Percentiles rank a stretch among this genome's conserved stretches.
Evolutionary conservation across 148 eudicot species (phyloP).

Genomic region (Camellia japonica): DNA sequence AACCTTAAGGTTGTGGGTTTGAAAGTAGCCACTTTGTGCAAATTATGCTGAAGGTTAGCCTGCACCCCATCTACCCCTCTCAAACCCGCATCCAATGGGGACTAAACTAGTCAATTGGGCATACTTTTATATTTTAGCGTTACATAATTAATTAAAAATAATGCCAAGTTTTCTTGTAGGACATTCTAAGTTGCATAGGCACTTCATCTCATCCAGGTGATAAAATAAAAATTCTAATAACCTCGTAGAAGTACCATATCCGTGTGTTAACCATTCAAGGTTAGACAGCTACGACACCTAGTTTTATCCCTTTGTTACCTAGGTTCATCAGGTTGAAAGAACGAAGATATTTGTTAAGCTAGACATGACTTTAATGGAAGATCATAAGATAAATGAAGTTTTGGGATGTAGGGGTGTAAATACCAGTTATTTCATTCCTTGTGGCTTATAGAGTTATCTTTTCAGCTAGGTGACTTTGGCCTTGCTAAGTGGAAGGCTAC

Average conservation of each 20-base stretch:
- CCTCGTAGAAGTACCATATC: no score
- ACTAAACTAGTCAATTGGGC: no score
- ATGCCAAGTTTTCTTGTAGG: background rate
- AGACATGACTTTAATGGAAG: background rate
- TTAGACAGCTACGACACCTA: no score
- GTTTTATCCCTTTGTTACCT: no score
- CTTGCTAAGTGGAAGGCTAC: slow-evolving; percentile 48
- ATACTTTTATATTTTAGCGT: background rate
- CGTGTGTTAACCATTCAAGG: no score
- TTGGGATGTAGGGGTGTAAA: background rate
- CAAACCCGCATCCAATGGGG: no score
- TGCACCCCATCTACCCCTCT: no score
- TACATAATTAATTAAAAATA: background rate
- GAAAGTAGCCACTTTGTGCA: no score
- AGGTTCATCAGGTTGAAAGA: no score
- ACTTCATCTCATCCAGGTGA: background rate
- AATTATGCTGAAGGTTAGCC: no score
- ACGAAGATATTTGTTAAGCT: no score
- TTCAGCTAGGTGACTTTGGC: slow-evolving; percentile 50
- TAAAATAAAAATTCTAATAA: background rate
- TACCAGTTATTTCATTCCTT: background rate
- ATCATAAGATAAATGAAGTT: background rate
- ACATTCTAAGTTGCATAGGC: background rate
- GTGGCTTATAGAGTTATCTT: background rate
- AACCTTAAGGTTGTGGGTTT: no score